Base-by-base conservation (phyloP, 192 early-diverging fungal species). In the Coemansia interrupta region DNA sequence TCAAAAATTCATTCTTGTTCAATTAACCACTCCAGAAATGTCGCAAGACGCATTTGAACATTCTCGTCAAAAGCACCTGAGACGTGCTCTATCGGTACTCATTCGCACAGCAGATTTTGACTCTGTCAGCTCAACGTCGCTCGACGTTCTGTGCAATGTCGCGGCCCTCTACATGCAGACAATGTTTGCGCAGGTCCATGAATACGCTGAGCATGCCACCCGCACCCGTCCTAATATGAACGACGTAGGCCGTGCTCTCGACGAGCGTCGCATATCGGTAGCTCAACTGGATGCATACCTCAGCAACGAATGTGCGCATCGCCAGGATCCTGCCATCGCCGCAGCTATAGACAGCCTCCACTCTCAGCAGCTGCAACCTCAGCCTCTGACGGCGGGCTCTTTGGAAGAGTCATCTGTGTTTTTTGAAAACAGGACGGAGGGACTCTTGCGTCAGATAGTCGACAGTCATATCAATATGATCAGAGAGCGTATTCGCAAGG, bases 171-270 rank as follows among this genome's bases (percentile, higher is more conserved):
- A 79, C 59, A 79, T 79, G 66, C 76, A 79, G 28, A 60, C 58
- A 20, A 66, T 79, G 66, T 73, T 79, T 60, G 42, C 76, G 11
- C 76, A 79, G 24, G 70, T 70, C 5, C 76, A 79, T 47, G 51
- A 70, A 15, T 79, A 73, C 42, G 76, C 66, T 1, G 76, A 79
- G 63, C 76, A 73, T 45, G 76, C 76, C 11, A 79, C 70, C 2
- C 76, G 76, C 49, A 79, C 76, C 1, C 61, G 76, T 1, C 76
- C 76, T 13, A 79, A 79, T 42, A 66, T 79, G 71, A 79, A 79
- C 42, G 76, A 79, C 28, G 76, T 79, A 5, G 71, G 63, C 14
- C 61, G 71, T 17, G 76, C 71, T 1, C 67, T 79, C 1, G 71
- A 79, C 22, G 68, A 78, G 29, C 64, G 74, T n/a, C 54, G 42